These are phyloP conservation scores for Kluyveromyces marxianus DNA, from an alignment of 1,139 yeast species.

Conservation along the genomic window DNA sequence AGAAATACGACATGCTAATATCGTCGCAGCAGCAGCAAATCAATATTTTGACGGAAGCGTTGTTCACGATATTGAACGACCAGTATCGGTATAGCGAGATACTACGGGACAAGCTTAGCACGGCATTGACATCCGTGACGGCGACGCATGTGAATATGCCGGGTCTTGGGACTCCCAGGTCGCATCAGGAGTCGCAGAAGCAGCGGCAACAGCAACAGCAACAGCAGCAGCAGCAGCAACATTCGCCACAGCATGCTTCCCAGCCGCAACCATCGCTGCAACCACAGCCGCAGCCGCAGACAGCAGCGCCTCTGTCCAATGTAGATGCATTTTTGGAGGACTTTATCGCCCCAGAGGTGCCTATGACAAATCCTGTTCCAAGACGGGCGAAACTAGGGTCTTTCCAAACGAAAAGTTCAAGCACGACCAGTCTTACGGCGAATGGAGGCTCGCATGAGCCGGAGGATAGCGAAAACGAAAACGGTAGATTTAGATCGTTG, in stretches of 20 bases:
- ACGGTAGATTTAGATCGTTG: conserved; percentile 1
- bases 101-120: conserved; percentile 21
- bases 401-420: conserved; percentile 2
- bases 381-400: conserved; percentile 5
- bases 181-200: conserved; percentile 5
- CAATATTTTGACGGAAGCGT: conserved; percentile 21
- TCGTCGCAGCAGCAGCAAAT: conserved; percentile 29
- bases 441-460: background rate
- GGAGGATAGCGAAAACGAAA: too few relatives aligned
- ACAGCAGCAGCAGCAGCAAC: conserved; percentile 4
- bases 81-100: conserved; percentile 23
- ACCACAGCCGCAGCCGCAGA: conserved; percentile 8
- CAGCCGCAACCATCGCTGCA: conserved; percentile 8
- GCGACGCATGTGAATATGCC: conserved; percentile 17
- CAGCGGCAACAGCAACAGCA: conserved; percentile 6
- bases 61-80: conserved; percentile 24
- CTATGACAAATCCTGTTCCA: conserved; percentile 3
- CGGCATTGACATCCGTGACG: conserved; percentile 19
- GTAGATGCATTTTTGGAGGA: conserved; percentile 6
- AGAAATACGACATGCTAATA: conserved; percentile 25
- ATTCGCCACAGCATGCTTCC: conserved; percentile 9
- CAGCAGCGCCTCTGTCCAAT: conserved; percentile 4
- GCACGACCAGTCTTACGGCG: background rate
- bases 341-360: conserved; percentile 6
- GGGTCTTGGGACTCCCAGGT: conserved; percentile 1